Evolutionary conservation across 768 basidiomycete genomes (phyloP).

Genomic region (Chalciporus piperatus): DNA sequence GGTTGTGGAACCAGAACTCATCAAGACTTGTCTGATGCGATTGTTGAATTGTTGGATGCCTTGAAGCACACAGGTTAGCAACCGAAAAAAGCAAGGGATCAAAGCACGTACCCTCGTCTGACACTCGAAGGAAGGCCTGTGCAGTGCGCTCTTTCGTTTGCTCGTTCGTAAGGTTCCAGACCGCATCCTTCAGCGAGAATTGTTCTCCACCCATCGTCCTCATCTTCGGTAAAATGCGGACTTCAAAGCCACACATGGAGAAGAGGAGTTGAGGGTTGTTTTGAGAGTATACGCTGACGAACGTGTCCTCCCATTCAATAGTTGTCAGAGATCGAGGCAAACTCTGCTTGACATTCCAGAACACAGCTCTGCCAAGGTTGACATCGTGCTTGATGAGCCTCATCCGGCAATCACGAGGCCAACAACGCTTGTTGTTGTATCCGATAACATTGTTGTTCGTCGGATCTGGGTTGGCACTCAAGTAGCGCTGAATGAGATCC

Average conservation of each 20-base stretch:
- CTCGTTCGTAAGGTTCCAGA: slow-evolving; percentile 97
- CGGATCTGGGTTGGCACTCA: slow-evolving; percentile 96
- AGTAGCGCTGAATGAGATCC: slow-evolving; percentile 96
- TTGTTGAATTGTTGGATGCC: slow-evolving; percentile 98
- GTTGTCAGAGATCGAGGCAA: slow-evolving; percentile 94
- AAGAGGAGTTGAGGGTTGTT: slow-evolving; percentile 97
- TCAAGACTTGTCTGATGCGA: slow-evolving; percentile 91
- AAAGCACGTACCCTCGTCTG: slow-evolving; percentile 70
- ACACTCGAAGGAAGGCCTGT: slow-evolving; percentile 96
- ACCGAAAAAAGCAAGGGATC: not conserved
- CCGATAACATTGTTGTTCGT: slow-evolving; percentile 99
- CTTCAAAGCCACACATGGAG: slow-evolving; percentile 99
- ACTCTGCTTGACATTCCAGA: slow-evolving; percentile 99
- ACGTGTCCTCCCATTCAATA: slow-evolving; percentile 99
- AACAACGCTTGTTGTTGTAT: slow-evolving; percentile 99
- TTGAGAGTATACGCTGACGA: slow-evolving; percentile 94
- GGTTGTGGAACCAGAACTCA: slow-evolving; percentile 98
- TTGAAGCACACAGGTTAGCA: slow-evolving; percentile 23
- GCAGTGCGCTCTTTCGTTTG: slow-evolving; percentile 97
- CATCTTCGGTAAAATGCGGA: slow-evolving; percentile 95
- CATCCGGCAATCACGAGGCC: slow-evolving; percentile 99
- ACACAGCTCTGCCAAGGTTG: slow-evolving; percentile 95
- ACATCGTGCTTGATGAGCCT: slow-evolving; percentile 99
- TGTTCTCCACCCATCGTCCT: slow-evolving; percentile 94
- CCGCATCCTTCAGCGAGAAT: slow-evolving; percentile 93